Evolutionary conservation across 2,329 filamentous ascomycete genomes (phyloP).

Genomic region (Ceratocystis ficicola): DNA sequence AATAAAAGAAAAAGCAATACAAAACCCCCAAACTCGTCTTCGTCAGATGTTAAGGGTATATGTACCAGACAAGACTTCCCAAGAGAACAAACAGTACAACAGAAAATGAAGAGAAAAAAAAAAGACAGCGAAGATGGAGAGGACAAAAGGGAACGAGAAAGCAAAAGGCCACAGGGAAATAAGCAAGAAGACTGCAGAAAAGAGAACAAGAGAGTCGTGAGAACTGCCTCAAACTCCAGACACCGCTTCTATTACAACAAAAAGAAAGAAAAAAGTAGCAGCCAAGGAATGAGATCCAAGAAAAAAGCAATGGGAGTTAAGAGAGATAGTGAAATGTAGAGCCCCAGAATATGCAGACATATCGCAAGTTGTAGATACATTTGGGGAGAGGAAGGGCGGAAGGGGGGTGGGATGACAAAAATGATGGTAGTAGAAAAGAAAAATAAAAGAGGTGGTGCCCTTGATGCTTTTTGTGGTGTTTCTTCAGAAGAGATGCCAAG

Average conservation of each 20-base stretch:
- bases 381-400: no score
- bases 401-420: background rate
- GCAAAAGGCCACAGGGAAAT: background rate
- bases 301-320: background rate
- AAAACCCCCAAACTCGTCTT: background rate
- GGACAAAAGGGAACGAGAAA: slow-evolving; percentile 4
- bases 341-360: background rate
- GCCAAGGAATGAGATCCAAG: background rate
- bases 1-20: background rate
- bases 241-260: background rate
- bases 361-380: no score
- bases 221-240: slow-evolving; percentile 11
- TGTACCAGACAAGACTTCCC: slow-evolving; percentile 9
- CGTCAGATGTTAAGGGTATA: slow-evolving; percentile 7
- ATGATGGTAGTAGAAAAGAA: slow-evolving; percentile 10
- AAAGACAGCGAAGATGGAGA: background rate
- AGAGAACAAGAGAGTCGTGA: slow-evolving; percentile 18
- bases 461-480: background rate
- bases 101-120: background rate
- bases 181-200: background rate
- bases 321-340: background rate
- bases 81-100: slow-evolving; percentile 10
- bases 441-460: background rate
- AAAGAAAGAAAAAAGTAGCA: background rate
- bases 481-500: background rate